Percentiles rank a stretch among this genome's conserved stretches.
Conservation (phyloP, 2,329 filamentous ascomycete species). For the Parastagonospora nodorum region DNA sequence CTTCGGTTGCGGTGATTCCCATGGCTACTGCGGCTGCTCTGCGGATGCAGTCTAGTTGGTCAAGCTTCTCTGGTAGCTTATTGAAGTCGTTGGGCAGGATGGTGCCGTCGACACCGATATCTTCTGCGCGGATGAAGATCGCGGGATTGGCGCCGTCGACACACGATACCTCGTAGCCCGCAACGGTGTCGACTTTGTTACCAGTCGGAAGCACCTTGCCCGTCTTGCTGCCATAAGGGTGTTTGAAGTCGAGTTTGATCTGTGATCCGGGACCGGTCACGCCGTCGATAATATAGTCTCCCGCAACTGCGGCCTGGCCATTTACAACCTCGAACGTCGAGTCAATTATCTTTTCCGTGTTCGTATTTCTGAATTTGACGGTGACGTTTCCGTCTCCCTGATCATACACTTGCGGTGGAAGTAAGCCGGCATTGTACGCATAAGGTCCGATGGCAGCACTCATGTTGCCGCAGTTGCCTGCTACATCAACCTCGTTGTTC, state of each 20-base stretch:
- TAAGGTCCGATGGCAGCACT: conserved; percentile 63
- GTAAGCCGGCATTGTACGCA: conserved; percentile 61
- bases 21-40: conserved; percentile 63
- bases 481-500: conserved; percentile 64
- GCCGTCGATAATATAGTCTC: conserved; percentile 67
- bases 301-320: conserved; percentile 54
- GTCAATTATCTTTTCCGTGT: conserved; percentile 68
- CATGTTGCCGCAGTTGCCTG: conserved; percentile 77
- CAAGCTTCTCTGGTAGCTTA: conserved; percentile 55
- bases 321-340: conserved; percentile 61
- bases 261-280: conserved; percentile 63
- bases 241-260: conserved; percentile 65
- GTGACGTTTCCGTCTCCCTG: conserved; percentile 46
- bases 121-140: conserved; percentile 63
- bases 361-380: conserved; percentile 71
- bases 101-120: conserved; percentile 57
- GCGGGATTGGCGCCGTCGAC: conserved; percentile 69
- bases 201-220: conserved; percentile 67
- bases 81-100: conserved; percentile 62
- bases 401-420: conserved; percentile 39
- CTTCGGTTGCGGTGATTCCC: conserved; percentile 58
- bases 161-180: conserved; percentile 59
- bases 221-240: conserved; percentile 68
- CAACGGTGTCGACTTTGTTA: conserved; percentile 57
- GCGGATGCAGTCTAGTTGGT: conserved; percentile 62